Evolutionary conservation across 257 asterid genomes (phyloP), one percentile per base, ranked within the genome.

Genomic region (Coffea canephora): DNA sequence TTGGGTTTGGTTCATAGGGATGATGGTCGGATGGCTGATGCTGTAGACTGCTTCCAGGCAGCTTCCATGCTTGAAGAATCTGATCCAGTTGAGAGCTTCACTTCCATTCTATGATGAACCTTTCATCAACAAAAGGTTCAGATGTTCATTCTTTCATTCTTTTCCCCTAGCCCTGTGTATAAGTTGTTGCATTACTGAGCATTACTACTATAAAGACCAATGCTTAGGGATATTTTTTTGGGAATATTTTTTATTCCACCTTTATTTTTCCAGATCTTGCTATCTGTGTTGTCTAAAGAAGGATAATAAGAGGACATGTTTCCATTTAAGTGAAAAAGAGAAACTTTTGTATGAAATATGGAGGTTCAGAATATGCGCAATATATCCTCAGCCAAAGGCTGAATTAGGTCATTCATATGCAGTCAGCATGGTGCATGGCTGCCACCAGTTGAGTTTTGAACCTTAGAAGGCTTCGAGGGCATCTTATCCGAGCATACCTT

Each of bases 1-100:
- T 78, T 96, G 89, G 99, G 97, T 74, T 77, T 87, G 83, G 95
- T 96, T 85, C 98, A 96, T 77, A 94, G 88, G 89, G 89, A 88
- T 25, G 97, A 89, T 79, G 98, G 99, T 14, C 89, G 97, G 81
- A 76, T 88, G 45, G 89, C 92, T 50, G 99, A 96, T 83, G 99
- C 98, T 43, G 96, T 86, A 12, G 99, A 96, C 85, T 94, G 98
- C 85, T 94, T 94, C 86, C 99, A 96, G 89, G 98, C 98, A 73
- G 97, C 99, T 76, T 91, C 97, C 43, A 86, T 96, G 90, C 99
- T 96, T 43, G 94, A 91, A 82, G 98, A 96, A 82, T 91, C 96
- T 4, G 96, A 92, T 78, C 99, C 99, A 0, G 67, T 94, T 2
- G 99, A 96, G 89, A 87, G 91, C 78, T 94, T 96, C 86, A 82